Base-by-base conservation (phyloP, 176 grass and related monocot species). In the Guadua angustifolia region DNA sequence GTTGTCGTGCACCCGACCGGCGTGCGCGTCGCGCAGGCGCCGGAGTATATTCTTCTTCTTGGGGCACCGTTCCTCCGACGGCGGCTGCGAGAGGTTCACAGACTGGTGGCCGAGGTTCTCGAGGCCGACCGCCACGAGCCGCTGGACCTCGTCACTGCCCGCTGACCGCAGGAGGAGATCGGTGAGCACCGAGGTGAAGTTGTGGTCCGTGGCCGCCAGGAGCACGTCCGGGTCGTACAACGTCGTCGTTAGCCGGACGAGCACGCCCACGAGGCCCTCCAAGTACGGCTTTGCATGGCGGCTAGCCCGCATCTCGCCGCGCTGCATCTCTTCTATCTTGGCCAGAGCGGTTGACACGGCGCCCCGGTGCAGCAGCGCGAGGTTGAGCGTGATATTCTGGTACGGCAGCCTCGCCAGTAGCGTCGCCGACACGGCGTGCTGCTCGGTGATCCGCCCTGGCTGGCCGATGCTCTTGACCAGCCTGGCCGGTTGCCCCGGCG, bases 41-140 rank as follows among this genome's bases (percentile, higher is more conserved):
- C 22, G 80, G 50, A 94, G 79, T 71, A 96, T 89, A 70, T 68
- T 81, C 77, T 84, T 93, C 81, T 25, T 99, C 45, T 69, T 95
- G 33, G 66, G 72, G 1, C 50, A 73, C 5, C 50, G 78, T 3
- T 84, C 53, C 24, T 89, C 93, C 0, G 82, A 69, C 0, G 79
- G 83, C 3, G 81, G 82, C 75, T 85, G 92, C 0, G 93, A 91
- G 0, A 95, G 88, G 59, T 65, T 78, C 5, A 80, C n/a, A 5
- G 97, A 92, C 22, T 90, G 81, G 10, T 73, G 82, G 50, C 91
- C 91, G 52, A 99, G 97, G 86, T 99, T 99, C 86, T 83, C 82
- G 0, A 99, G 88, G 16, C 93, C 93, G 0, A 85, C 80, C 7
- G 93, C 90, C 3, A 91, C 97, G 2, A 95, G 89, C 78, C 86